Base-by-base conservation (phyloP, 371 early-diverging fungal species). In the Capillidium rhysosporum region DNA sequence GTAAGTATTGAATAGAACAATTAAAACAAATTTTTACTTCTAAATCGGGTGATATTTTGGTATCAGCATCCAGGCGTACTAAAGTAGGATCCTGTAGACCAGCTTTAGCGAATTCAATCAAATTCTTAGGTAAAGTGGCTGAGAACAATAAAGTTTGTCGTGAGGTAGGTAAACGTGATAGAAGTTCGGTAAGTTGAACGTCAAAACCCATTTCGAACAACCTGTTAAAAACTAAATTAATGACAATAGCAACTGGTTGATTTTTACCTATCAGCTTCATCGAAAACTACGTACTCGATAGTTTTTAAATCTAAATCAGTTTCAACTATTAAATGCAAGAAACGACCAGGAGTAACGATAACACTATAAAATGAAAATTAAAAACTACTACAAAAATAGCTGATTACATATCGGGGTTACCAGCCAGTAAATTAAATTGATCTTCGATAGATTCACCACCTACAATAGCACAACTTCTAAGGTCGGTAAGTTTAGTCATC, bases 191-290 rank as follows among this genome's bases (percentile, higher is more conserved):
- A 46, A 98, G 63, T 59, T 96, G 94, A n/a, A 87, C 84, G 4
- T 84, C 84, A 62, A 98, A 99, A 44, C 97, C 99, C 73, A 93
- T 80, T 68, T 97, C 98, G 63, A 99, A 92, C 47, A 98, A 66
- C 16, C 79, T 73, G 59, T 18, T 0, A 25, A 16, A n/a, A 46
- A 31, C 21, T 2, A 26, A 48, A 28, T 12, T 18, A 40, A 28
- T 16, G 14, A 21, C 29, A 0, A 43, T 30, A n/a, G 2, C 2
- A 25, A 46, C 59, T n/a, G n/a, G n/a, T n/a, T n/a, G n/a, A n/a
- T n/a, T n/a, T n/a, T 49, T 64, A 79, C 72, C 95, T 79, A 78
- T 95, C 99, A 3, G 97, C 96, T 67, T 99, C 99, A 67, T 99
- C 98, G 72, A 98, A 90, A 0, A 98, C 96, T 57, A 99, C 74